Base-by-base conservation (phyloP, 2,329 filamentous ascomycete genomes). In the Cladosporium sp. region DNA sequence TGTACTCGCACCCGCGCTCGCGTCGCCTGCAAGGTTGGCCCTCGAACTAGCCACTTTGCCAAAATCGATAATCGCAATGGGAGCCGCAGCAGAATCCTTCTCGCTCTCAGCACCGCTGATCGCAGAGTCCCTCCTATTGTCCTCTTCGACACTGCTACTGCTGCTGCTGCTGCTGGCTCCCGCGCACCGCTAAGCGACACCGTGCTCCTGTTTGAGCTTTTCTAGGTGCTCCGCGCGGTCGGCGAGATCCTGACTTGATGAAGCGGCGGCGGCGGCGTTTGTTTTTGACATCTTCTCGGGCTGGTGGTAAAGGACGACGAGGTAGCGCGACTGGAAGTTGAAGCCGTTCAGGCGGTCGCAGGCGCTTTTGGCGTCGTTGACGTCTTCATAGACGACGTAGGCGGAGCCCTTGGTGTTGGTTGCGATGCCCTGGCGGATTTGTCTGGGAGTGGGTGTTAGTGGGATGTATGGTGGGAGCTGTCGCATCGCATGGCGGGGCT, bases 301-400 rank as follows among this genome's bases (percentile, higher is more conserved):
- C 79, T 92, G 90, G 77, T 92, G 90, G 76, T 92, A 92, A 77
- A 92, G 81, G 67, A 92, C 90, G 77, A 99, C 95, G 75, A 99
- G 92, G 82, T 99, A 99, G 79, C 95, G 91, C 83, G 94, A 97
- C 85, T 99, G 95, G 81, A 99, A 99, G 85, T 99, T 99, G 89
- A 96, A 99, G 79, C 95, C 95, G 85, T 99, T 99, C 80, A 99
- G 86, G 85, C 98, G 97, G 85, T 99, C 95, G 86, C 95, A 98
- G 78, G 95, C 95, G 82, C 93, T 90, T 85, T 99, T 99, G 73
- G 95, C 93, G 86, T 99, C 95, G 87, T 95, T 91, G 74, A 98
- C 94, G 86, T 99, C 95, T 82, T 98, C 95, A 86, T 97, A 99
- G 82, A 99, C 95, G 74, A 99, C 95, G 81, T 97, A 99, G 73